Base-by-base conservation (phyloP, 306 rosid species). In the Hippophae tibetana region DNA sequence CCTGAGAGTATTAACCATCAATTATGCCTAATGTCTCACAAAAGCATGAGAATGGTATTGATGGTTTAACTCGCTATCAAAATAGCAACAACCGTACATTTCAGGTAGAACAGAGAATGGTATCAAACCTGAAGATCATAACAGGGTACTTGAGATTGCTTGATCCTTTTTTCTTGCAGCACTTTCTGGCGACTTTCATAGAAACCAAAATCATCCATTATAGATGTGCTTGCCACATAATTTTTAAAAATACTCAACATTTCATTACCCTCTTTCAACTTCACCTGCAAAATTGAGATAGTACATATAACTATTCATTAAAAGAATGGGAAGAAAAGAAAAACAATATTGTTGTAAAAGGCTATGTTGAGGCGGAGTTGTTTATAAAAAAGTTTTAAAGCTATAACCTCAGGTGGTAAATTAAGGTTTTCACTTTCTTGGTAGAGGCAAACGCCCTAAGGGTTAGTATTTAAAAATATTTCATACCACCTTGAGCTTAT, bases 141-240 rank as follows among this genome's bases (percentile, higher is more conserved):
- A 61, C 58, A 72, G 13, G 77, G 80, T 57, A 67, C 38, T 56
- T 75, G 23, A 18, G 23, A 67, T 42, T 82, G 89, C 67, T 73
- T 72, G 51, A 47, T 43, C 77, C 79, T 84, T 81, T 84, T 87
- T 67, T 84, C 89, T 64, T 78, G 86, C 85, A 80, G 70, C 10
- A 82, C 82, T 66, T 72, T 82, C 72, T 87, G 84, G 42, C 96
- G 96, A 72, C 75, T 82, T 74, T 87, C 96, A 4, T 87, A 87
- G 61, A 87, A 84, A 13, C 78, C 86, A 60, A 87, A 84, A 71
- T 87, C 93, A 38, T 87, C 96, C 69, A 84, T 49, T 74, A 87
- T 82, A 3, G 87, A 87, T 26, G 93, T 87, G 63, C 70, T 80
- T 47, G 85, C 71, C 46, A 12, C 41, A 25, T 74, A 64, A 72